phyloP scores from a whole-genome alignment of 768 basidiomycete species.

The Leccinum rimulosum region DNA sequence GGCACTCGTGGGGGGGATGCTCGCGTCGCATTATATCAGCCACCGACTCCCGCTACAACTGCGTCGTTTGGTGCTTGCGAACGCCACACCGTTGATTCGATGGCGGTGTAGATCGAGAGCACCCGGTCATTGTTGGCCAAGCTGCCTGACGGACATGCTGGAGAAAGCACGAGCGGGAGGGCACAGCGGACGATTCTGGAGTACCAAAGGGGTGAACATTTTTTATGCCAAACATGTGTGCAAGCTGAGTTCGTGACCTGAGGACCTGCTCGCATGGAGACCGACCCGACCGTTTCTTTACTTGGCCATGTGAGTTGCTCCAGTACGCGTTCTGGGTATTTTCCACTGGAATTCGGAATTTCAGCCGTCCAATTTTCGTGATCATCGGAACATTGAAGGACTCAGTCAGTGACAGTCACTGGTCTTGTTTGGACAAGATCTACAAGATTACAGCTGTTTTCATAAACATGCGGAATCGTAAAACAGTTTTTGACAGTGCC shows the following conservation, averaged over 20 bases:
- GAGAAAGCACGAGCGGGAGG: slow-evolving; percentile 33
- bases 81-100: slow-evolving; percentile 28
- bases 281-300: slow-evolving; percentile 37
- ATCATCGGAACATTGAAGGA: too few species aligned
- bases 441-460: too few species aligned
- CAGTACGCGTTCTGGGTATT: background rate
- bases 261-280: slow-evolving; percentile 25
- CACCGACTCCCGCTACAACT: too few species aligned
- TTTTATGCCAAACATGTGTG: slow-evolving; percentile 38
- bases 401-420: too few species aligned
- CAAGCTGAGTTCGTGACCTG: slow-evolving; percentile 33
- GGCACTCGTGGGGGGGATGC: slow-evolving; percentile 44
- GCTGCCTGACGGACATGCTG: slow-evolving; percentile 31
- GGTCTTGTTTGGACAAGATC: too few species aligned
- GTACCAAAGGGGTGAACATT: slow-evolving; percentile 29
- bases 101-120: slow-evolving; percentile 27
- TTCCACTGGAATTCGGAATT: background rate
- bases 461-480: too few species aligned
- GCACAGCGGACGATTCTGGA: slow-evolving; percentile 31
- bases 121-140: slow-evolving; percentile 23
- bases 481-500: too few species aligned
- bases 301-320: slow-evolving; percentile 31
- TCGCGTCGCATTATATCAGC: too few species aligned
- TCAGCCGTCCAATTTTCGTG: too few species aligned
- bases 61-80: slow-evolving; percentile 19